These are phyloP conservation scores for Venturia pyrina DNA, from an alignment of 2,329 filamentous ascomycete species.

Conservation along the genomic window DNA sequence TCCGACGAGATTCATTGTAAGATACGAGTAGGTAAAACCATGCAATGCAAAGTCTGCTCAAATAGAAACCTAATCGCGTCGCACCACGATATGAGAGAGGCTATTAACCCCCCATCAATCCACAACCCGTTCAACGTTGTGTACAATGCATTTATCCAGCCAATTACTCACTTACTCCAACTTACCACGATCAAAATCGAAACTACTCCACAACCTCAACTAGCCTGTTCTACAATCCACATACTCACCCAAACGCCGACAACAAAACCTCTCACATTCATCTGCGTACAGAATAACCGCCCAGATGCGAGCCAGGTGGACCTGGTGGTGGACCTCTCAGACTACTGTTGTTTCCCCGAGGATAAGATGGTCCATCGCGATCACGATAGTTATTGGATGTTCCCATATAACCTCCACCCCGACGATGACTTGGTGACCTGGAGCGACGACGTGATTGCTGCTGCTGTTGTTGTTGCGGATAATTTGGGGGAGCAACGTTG, in stretches of 20 bases:
- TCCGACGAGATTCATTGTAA: too few relatives aligned
- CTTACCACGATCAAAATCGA: background rate
- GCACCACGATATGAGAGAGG: background rate
- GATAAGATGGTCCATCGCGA: conserved; percentile 4
- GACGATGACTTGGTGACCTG: background rate
- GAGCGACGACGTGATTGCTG: background rate
- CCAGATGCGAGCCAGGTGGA: background rate
- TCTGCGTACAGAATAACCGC: background rate
- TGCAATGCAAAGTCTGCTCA: too few relatives aligned
- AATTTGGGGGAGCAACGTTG: background rate
- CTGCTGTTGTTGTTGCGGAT: background rate
- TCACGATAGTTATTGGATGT: background rate
- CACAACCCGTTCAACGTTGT: background rate
- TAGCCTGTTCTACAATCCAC: background rate
- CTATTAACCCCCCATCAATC: background rate
- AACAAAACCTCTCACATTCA: background rate
- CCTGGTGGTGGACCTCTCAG: conserved; percentile 1
- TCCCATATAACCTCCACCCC: background rate
- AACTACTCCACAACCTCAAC: background rate
- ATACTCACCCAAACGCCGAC: background rate
- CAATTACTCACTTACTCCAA: background rate
- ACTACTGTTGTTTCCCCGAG: background rate
- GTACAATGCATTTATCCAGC: background rate
- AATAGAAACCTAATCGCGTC: too few relatives aligned
- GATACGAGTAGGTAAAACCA: too few relatives aligned